A percentile compares a stretch with the other conserved stretches of the same genome.
Conservation (phyloP, 2,329 filamentous ascomycete species). For the Dothideomycetes sp. region DNA sequence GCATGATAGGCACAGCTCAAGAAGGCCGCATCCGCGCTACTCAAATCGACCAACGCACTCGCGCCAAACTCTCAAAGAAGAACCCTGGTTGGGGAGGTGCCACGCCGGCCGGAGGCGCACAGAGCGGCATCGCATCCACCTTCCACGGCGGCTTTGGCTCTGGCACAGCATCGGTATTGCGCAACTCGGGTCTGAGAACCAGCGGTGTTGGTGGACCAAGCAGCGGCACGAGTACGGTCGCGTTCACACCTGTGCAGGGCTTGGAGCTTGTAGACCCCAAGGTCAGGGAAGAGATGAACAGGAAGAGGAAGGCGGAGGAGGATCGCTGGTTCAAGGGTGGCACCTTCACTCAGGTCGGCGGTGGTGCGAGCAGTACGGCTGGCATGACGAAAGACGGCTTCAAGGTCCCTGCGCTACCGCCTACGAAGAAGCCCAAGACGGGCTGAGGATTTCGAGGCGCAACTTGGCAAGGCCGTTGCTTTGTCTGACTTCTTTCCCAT, state of each 20-base stretch:
- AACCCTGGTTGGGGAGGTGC: slow-evolving; percentile 85
- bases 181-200: slow-evolving; percentile 67
- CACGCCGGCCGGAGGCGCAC: slow-evolving; percentile 36
- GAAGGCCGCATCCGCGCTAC: slow-evolving; percentile 80
- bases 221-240: slow-evolving; percentile 61
- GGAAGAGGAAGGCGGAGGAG: slow-evolving; percentile 88
- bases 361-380: slow-evolving; percentile 39
- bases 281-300: slow-evolving; percentile 71
- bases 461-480: not conserved
- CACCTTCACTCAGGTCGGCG: slow-evolving; percentile 81
- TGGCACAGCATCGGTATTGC: slow-evolving; percentile 56
- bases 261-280: slow-evolving; percentile 93
- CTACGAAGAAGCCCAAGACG: slow-evolving; percentile 49
- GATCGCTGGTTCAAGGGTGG: slow-evolving; percentile 95
- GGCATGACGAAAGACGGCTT: slow-evolving; percentile 48
- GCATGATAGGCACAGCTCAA: slow-evolving; percentile 86
- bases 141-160: slow-evolving; percentile 66
- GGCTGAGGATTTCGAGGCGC: not conserved
- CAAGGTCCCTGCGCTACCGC: slow-evolving; percentile 69
- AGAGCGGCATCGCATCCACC: slow-evolving; percentile 63
- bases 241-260: slow-evolving; percentile 90
- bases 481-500: not conserved
- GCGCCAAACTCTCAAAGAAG: slow-evolving; percentile 87
- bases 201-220: slow-evolving; percentile 56
- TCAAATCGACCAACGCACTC: slow-evolving; percentile 86